Conservation (phyloP, 2,329 filamentous ascomycete species). For the Curvularia eragrostidis region DNA sequence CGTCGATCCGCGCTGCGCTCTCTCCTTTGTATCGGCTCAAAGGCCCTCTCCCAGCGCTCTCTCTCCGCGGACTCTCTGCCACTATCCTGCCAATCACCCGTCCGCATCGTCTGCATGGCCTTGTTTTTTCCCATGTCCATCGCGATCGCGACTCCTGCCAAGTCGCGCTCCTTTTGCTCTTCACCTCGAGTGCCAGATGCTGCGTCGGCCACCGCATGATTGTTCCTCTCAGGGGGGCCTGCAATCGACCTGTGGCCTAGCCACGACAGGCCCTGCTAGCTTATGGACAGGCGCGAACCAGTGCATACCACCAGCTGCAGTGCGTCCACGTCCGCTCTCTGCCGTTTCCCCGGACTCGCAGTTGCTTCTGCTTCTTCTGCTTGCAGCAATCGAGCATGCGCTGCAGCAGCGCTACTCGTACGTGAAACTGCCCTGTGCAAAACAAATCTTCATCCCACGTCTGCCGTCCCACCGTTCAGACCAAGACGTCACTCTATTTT, state of each 20-base stretch:
- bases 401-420: not conserved
- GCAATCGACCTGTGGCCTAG: not conserved
- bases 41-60: slow-evolving; percentile 2
- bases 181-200: not conserved
- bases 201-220: not conserved
- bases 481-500: not conserved
- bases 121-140: slow-evolving; percentile 15
- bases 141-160: slow-evolving; percentile 4
- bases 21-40: slow-evolving; percentile 13
- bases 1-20: slow-evolving; percentile 20
- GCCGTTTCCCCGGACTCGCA: slow-evolving; percentile 8
- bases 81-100: slow-evolving; percentile 8
- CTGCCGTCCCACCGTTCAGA: not conserved
- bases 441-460: not conserved
- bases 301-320: not conserved
- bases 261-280: not conserved
- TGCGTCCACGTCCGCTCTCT: not conserved
- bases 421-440: not conserved
- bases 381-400: not conserved
- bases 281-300: not conserved
- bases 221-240: not conserved
- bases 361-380: not conserved
- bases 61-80: slow-evolving; percentile 3
- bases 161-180: not conserved
- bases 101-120: not conserved